These are phyloP conservation scores for Gillenia trifoliata DNA, from an alignment of 306 rosid genomes.

Conservation along the genomic window DNA sequence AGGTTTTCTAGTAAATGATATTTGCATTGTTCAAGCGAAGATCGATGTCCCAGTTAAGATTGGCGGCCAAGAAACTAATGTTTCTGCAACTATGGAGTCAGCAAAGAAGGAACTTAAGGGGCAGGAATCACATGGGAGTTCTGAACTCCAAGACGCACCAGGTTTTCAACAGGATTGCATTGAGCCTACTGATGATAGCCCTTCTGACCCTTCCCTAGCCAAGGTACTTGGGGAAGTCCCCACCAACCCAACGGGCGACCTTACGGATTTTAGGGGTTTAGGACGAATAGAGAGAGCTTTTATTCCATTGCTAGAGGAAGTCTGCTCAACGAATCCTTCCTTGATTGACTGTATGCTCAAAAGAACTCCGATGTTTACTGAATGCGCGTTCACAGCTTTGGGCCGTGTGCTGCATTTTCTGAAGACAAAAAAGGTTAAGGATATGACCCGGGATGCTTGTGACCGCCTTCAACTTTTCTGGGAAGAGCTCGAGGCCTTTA, in stretches of 20 bases:
- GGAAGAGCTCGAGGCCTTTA: background rate
- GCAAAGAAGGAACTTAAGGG: background rate
- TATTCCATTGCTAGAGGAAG: background rate
- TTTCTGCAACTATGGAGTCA: background rate
- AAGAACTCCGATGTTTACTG: background rate
- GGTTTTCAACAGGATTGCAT: too few relatives aligned
- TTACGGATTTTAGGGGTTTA: background rate
- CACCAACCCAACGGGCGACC: background rate
- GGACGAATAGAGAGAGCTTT: background rate
- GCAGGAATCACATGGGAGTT: too few relatives aligned
- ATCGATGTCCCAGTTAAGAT: background rate
- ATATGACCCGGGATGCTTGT: background rate
- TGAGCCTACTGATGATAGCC: too few relatives aligned
- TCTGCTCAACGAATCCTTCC: background rate
- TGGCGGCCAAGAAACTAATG: too few relatives aligned
- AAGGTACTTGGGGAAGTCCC: too few relatives aligned
- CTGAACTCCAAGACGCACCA: too few relatives aligned
- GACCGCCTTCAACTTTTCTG: background rate
- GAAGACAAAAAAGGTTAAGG: background rate
- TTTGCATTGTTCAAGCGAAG: constrained; percentile 1
- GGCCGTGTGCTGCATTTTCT: background rate
- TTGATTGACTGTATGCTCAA: background rate
- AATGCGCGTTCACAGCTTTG: background rate
- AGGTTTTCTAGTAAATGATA: background rate
- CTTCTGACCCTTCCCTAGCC: too few relatives aligned